phyloP scores from a whole-genome alignment of 2,329 filamentous ascomycete species.

The Sporothrix brunneoviolacea region DNA sequence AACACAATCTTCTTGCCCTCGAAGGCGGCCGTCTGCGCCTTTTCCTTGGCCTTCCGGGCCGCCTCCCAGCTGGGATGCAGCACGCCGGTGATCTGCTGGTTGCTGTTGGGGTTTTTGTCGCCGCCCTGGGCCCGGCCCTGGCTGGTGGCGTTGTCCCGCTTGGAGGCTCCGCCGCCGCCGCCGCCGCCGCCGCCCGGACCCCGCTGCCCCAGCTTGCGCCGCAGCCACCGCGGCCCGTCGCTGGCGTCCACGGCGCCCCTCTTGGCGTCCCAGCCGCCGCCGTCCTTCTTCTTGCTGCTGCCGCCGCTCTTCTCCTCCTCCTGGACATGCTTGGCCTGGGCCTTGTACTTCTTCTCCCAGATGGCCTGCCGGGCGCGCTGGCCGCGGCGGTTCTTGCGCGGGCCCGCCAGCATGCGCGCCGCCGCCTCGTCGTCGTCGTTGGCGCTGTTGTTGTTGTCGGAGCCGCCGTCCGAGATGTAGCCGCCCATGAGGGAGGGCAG shows the following conservation, averaged over 20 bases:
- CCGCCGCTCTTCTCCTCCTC: constrained; percentile 28
- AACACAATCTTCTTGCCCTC: constrained; percentile 53
- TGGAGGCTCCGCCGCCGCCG: background rate
- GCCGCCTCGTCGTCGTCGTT: constrained; percentile 59
- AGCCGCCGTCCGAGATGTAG: constrained; percentile 73
- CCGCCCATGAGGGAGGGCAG: constrained; percentile 71
- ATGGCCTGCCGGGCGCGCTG: constrained; percentile 73
- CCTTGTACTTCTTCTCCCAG: constrained; percentile 73
- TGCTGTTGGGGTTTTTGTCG: constrained; percentile 12
- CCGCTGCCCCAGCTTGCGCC: constrained; percentile 21
- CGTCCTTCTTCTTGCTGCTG: constrained; percentile 52
- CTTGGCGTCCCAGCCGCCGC: constrained; percentile 47
- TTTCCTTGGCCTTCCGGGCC: constrained; percentile 54
- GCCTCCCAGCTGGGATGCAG: constrained; percentile 62
- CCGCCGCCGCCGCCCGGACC: constrained; percentile 9
- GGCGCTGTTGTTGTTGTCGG: constrained; percentile 65
- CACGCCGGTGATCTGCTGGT: constrained; percentile 30
- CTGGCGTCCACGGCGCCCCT: constrained; percentile 46
- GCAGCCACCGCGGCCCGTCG: constrained; percentile 40
- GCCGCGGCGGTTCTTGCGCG: constrained; percentile 63
- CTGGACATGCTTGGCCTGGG: constrained; percentile 58
- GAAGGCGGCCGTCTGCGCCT: constrained; percentile 45
- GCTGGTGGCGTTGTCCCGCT: constrained; percentile 3
- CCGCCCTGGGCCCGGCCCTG: constrained; percentile 16
- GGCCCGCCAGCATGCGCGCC: constrained; percentile 37